Percentiles rank a stretch among this genome's conserved stretches.
Conservation (phyloP, 2,329 filamentous ascomycete genomes). For the Cladorrhinum sp. region DNA sequence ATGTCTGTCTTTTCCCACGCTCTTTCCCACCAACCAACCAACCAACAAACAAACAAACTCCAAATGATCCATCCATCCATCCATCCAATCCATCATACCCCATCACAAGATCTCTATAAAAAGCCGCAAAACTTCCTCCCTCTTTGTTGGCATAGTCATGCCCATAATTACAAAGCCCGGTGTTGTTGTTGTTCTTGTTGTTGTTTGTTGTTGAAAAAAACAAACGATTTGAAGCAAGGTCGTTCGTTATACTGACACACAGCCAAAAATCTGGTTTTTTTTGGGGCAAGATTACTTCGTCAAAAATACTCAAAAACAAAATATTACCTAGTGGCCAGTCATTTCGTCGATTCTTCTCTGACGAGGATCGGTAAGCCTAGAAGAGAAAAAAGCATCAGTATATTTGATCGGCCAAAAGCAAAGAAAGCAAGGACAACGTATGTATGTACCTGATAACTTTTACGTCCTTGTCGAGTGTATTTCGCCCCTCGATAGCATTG, state of each 20-base stretch:
- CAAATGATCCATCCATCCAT: neutral
- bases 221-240: neutral
- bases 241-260: neutral
- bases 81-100: no score
- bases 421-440: neutral
- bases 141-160: no score
- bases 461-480: slow-evolving; percentile 63
- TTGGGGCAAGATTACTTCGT: neutral
- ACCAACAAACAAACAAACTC: neutral
- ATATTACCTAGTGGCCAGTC: slow-evolving; percentile 10
- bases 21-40: no score
- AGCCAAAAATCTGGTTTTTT: neutral
- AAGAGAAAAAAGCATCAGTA: neutral
- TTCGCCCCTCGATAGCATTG: slow-evolving; percentile 68
- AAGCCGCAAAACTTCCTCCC: no score
- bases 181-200: no score
- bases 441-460: slow-evolving; percentile 66
- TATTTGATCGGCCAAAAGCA: neutral
- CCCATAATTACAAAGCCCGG: no score
- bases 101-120: no score
- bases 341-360: slow-evolving; percentile 46
- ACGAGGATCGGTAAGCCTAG: slow-evolving; percentile 57
- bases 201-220: neutral
- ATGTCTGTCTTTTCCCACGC: neutral
- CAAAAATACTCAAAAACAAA: neutral